Percentiles rank a stretch among this genome's conserved stretches.
phyloP scores from a whole-genome alignment of 2,329 filamentous ascomycete species.

The Colletotrichum kahawae region DNA sequence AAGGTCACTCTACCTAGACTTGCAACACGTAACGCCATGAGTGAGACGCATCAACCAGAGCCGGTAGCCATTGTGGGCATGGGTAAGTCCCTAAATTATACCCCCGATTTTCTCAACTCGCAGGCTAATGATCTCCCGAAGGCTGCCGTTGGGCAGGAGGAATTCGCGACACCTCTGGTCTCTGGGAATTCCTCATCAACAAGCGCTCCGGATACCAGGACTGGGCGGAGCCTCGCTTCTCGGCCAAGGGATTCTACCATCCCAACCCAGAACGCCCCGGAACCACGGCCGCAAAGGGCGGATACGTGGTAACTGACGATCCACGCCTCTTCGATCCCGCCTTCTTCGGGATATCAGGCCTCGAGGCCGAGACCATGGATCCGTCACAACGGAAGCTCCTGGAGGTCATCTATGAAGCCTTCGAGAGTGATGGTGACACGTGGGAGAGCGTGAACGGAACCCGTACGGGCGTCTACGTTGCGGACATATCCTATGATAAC shows the following conservation, averaged over 20 bases:
- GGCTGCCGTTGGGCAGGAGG: neutral
- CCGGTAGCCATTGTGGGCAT: neutral
- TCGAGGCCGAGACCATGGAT: neutral
- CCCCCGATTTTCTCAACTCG: accelerated
- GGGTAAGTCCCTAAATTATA: neutral
- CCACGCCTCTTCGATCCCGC: neutral
- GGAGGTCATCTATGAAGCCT: neutral
- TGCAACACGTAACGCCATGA: neutral
- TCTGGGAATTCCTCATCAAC: constrained; percentile 25
- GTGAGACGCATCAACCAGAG: neutral
- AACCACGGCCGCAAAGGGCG: neutral
- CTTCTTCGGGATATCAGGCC: neutral
- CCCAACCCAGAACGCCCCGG: neutral
- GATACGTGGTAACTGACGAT: neutral
- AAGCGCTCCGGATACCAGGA: constrained; percentile 1
- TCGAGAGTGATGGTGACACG: neutral
- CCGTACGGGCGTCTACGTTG: neutral
- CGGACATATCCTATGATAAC: neutral
- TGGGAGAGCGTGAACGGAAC: neutral
- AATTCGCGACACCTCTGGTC: neutral
- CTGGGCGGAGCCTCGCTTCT: neutral
- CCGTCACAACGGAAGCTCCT: neutral
- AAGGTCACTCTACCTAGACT: accelerated
- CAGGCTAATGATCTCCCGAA: neutral
- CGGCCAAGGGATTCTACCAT: neutral